Percentiles rank a stretch among this genome's conserved stretches.
Evolutionary conservation across 2,329 filamentous ascomycete genomes (phyloP).

Genomic region (Cytospora leucostoma): DNA sequence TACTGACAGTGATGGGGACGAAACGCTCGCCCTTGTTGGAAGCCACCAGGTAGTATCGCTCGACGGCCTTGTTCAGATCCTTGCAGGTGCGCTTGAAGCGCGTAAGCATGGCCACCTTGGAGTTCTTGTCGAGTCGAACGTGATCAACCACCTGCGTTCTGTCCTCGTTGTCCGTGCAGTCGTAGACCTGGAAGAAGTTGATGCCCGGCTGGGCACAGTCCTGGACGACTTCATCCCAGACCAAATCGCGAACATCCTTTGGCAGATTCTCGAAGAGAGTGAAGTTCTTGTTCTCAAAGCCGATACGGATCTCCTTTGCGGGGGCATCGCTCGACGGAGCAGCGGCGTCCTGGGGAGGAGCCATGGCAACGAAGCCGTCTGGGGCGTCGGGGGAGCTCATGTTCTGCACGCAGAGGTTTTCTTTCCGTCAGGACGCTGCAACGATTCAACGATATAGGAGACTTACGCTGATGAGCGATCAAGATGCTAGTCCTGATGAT

Average conservation of each 20-base stretch:
- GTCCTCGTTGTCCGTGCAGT: background rate
- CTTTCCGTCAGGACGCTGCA: background rate
- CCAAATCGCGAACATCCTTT: background rate
- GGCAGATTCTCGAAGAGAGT: background rate
- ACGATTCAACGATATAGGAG: background rate
- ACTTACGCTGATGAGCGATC: background rate
- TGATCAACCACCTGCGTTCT: background rate
- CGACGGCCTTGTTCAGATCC: background rate
- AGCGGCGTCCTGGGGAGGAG: background rate
- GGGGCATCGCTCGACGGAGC: background rate
- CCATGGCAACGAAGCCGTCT: background rate
- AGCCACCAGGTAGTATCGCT: background rate
- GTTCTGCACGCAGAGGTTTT: background rate
- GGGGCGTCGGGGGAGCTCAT: background rate
- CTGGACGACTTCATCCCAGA: background rate
- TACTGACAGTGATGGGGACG: background rate
- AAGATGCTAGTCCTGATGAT: background rate
- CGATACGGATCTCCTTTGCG: background rate
- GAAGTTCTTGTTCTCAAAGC: background rate
- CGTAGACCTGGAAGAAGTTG: background rate
- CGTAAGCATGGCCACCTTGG: background rate
- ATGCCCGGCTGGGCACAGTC: background rate
- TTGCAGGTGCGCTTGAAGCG: background rate
- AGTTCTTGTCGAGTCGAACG: background rate
- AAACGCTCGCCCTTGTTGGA: background rate